These are phyloP conservation scores for Aureobasidium sp. DNA, from an alignment of 2,329 filamentous ascomycete species.

Conservation along the genomic window DNA sequence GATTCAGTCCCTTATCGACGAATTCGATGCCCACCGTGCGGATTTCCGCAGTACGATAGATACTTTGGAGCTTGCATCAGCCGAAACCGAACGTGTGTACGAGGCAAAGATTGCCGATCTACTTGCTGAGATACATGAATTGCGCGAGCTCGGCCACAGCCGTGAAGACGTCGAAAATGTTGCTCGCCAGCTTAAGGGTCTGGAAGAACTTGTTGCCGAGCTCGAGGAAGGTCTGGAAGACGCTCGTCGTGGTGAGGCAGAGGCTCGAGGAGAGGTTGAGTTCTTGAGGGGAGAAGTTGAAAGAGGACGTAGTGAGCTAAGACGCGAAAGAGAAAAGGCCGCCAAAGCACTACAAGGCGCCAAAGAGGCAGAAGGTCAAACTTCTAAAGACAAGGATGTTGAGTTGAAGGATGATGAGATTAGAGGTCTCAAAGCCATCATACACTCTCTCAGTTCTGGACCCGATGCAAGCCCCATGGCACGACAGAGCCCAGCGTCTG, in stretches of 20 bases:
- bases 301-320: conserved; percentile 76
- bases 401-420: conserved; percentile 98
- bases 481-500: conserved; percentile 7
- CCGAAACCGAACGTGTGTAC: conserved; percentile 92
- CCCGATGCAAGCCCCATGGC: conserved; percentile 29
- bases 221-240: conserved; percentile 95
- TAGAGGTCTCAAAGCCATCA: conserved; percentile 91
- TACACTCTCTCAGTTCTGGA: conserved; percentile 84
- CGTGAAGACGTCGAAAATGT: conserved; percentile 88
- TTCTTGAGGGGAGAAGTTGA: conserved; percentile 93
- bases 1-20: conserved; percentile 82
- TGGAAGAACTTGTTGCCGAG: conserved; percentile 94
- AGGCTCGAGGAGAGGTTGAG: conserved; percentile 91
- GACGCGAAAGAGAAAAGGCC: conserved; percentile 78
- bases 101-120: conserved; percentile 86
- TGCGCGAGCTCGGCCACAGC: conserved; percentile 68
- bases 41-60: conserved; percentile 97
- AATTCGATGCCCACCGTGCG: conserved; percentile 89
- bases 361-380: conserved; percentile 26
- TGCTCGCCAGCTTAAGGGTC: conserved; percentile 81
- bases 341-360: conserved; percentile 50
- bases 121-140: conserved; percentile 64
- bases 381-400: conserved; percentile 56
- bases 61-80: conserved; percentile 87
- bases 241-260: conserved; percentile 84